Conservation (phyloP, 495 filamentous ascomycete species). For the Aspergillus bridgeri region DNA sequence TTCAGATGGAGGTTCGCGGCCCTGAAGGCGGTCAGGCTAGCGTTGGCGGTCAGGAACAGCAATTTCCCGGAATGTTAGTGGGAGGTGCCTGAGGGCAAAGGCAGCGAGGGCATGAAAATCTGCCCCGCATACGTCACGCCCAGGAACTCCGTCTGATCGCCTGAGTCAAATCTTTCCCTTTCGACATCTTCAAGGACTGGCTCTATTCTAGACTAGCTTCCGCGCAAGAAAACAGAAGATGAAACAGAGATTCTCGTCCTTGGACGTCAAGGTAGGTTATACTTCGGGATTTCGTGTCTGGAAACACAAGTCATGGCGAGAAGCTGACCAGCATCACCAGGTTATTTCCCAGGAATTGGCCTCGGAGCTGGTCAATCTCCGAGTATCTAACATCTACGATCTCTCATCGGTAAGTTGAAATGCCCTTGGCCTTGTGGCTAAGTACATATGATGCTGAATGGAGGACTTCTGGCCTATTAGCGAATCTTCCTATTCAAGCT, state of each 20-base stretch:
- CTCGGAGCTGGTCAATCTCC: constrained; percentile 65
- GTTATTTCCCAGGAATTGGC: constrained; percentile 92
- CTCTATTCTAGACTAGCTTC: not conserved
- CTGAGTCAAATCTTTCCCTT: constrained; percentile 9
- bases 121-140: constrained; percentile 52
- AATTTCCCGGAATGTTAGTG: no score
- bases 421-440: no score
- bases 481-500: constrained; percentile 94
- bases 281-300: not conserved
- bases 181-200: constrained; percentile 2
- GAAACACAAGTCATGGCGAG: not conserved
- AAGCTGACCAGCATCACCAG: constrained; percentile 41
- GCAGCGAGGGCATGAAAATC: no score
- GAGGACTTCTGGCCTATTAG: constrained; percentile 22
- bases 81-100: no score
- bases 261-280: constrained; percentile 75
- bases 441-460: not conserved
- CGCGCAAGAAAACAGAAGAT: constrained; percentile 49
- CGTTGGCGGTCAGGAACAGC: no score
- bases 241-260: constrained; percentile 96
- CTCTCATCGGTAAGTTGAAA: constrained; percentile 63
- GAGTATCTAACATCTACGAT: constrained; percentile 92
- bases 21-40: no score
- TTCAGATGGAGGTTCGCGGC: no score
- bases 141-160: constrained; percentile 25